A percentile compares a stretch with the other conserved stretches of the same genome.
These are phyloP conservation scores for Hanseniaspora lachancei DNA, from an alignment of 805 yeast species.

Conservation along the genomic window DNA sequence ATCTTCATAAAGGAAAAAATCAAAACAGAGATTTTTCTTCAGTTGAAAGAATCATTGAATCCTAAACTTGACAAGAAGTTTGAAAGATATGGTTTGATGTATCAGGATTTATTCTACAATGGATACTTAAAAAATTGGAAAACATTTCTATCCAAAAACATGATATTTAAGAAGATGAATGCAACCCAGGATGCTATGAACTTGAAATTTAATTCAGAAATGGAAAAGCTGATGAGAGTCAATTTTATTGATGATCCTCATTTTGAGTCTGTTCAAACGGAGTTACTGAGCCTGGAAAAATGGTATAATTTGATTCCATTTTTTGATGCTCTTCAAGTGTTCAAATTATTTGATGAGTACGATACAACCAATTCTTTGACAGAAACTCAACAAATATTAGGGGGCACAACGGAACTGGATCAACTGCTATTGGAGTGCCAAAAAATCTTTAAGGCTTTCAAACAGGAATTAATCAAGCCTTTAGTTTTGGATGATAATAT, in stretches of 20 bases:
- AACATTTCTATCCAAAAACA: conserved; percentile 32
- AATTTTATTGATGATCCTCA: conserved; percentile 13
- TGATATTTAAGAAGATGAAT: conserved; percentile 34
- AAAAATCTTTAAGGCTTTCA: conserved; percentile 57
- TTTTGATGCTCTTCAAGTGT: conserved; percentile 73
- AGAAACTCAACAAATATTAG: conserved; percentile 28
- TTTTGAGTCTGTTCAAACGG: not conserved
- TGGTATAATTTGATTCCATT: conserved; percentile 55
- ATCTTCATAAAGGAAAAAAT: conserved; percentile 65
- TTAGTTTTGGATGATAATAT: conserved; percentile 35
- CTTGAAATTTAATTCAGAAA: conserved; percentile 67
- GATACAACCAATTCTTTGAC: conserved; percentile 14
- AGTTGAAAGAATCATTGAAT: conserved; percentile 51
- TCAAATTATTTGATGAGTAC: conserved; percentile 34
- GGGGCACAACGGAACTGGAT: conserved; percentile 34
- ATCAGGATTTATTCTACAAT: conserved; percentile 41
- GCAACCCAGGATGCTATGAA: not conserved
- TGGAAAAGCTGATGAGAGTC: conserved; percentile 64
- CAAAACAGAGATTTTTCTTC: conserved; percentile 57
- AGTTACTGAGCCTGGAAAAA: conserved; percentile 15
- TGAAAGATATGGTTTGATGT: conserved; percentile 29
- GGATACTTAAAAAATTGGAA: conserved; percentile 45
- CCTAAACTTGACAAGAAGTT: conserved; percentile 51
- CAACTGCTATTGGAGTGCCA: conserved; percentile 46
- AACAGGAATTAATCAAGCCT: conserved; percentile 59